These are phyloP conservation scores for Venturia aucupariae DNA, from an alignment of 2,329 filamentous ascomycete genomes.

Conservation along the genomic window DNA sequence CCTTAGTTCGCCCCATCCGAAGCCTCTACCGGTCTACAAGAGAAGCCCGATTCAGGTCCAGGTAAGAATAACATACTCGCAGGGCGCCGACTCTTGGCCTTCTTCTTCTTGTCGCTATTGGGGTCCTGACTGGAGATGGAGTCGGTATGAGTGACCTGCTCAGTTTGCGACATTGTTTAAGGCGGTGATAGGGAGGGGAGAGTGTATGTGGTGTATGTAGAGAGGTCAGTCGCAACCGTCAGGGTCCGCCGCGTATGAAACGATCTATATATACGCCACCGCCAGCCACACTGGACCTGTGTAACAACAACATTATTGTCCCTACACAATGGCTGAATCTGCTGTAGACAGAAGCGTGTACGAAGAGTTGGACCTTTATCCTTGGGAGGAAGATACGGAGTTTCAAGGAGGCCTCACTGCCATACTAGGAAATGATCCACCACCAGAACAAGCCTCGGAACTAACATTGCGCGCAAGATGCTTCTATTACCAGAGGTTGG, in stretches of 20 bases:
- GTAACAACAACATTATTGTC: background rate
- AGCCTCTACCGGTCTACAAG: background rate
- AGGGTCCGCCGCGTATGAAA: constrained; percentile 6
- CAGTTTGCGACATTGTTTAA: constrained; percentile 14
- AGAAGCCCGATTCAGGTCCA: background rate
- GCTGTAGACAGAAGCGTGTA: constrained; percentile 4
- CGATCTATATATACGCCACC: background rate
- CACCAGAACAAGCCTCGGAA: constrained; percentile 43
- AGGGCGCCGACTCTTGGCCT: constrained; percentile 80
- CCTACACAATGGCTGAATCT: background rate
- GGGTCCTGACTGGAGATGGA: constrained; percentile 15
- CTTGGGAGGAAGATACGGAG: constrained; percentile 57
- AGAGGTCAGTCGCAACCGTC: background rate
- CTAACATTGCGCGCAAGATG: constrained; percentile 58
- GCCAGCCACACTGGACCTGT: background rate
- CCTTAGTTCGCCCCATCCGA: background rate
- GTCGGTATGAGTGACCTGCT: constrained; percentile 15
- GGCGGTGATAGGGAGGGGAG: background rate
- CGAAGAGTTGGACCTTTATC: constrained; percentile 48
- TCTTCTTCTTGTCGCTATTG: constrained; percentile 54
- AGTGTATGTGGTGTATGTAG: background rate
- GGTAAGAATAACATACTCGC: constrained; percentile 54
- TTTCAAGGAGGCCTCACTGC: constrained; percentile 60
- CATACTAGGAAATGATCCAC: constrained; percentile 51
- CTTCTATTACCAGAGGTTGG: constrained; percentile 53